A percentile compares a stretch with the other conserved stretches of the same genome.
Conservation (phyloP, 768 basidiomycete species). For the Trametes elegans region DNA sequence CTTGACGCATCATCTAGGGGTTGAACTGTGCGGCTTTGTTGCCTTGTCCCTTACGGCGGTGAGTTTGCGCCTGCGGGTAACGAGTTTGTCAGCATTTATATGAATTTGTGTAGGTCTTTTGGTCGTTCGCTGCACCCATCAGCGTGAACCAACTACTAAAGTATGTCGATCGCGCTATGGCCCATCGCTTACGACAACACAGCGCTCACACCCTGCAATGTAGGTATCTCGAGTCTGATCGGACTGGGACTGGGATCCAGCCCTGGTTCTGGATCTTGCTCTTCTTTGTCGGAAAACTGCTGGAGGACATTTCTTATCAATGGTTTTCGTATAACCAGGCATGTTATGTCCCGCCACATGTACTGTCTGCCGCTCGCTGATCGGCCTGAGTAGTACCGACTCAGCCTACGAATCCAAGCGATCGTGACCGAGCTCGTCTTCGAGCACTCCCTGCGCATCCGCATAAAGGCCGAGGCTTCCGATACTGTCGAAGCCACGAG, state of each 20-base stretch:
- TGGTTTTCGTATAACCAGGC: conserved; percentile 39
- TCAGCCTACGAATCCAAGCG: conserved; percentile 48
- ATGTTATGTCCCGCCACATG: neutral
- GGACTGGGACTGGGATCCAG: conserved; percentile 35
- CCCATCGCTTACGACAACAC: neutral
- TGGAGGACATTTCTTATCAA: conserved; percentile 38
- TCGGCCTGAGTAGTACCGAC: conserved; percentile 33
- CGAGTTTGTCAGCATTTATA: neutral
- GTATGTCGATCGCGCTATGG: conserved; percentile 24
- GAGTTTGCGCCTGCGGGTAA: neutral
- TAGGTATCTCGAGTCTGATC: conserved; percentile 38
- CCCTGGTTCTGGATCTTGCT: conserved; percentile 49
- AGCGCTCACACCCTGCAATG: neutral
- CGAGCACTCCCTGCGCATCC: conserved; percentile 59
- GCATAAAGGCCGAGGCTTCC: conserved; percentile 48
- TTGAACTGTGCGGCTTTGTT: conserved; percentile 19
- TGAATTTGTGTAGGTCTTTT: conserved; percentile 17
- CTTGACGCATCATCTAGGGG: conserved; percentile 3
- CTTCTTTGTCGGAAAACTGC: conserved; percentile 34
- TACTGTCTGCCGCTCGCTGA: neutral
- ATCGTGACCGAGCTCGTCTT: conserved; percentile 54
- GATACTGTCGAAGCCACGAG: neutral
- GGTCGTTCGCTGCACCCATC: conserved; percentile 24
- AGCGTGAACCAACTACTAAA: conserved; percentile 39
- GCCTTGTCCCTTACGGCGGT: conserved; percentile 21